phyloP scores from a whole-genome alignment of 495 filamentous ascomycete species.

The Staphylotrichum tortipilum region DNA sequence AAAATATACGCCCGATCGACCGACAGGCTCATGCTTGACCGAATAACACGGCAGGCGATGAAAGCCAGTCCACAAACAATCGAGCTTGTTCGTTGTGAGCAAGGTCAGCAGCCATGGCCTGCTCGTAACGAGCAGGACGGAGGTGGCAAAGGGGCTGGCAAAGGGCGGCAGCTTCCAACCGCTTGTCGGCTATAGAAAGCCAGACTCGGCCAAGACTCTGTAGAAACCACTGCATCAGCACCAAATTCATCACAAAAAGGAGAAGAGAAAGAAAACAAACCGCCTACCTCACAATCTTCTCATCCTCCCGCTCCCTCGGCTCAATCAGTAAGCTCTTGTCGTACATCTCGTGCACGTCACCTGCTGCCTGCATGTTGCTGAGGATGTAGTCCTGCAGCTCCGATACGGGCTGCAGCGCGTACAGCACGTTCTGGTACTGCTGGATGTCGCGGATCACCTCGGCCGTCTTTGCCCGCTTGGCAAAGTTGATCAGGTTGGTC shows the following conservation, averaged over 20 bases:
- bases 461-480: constrained; percentile 93
- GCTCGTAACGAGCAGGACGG: background rate
- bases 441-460: constrained; percentile 98
- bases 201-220: constrained; percentile 41
- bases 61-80: background rate
- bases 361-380: constrained; percentile 84
- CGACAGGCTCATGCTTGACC: too few species aligned
- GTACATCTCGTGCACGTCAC: constrained; percentile 97
- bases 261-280: background rate
- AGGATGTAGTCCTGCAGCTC: constrained; percentile 97
- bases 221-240: constrained; percentile 3
- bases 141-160: background rate
- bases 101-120: too few species aligned
- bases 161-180: too few species aligned
- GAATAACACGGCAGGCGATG: too few species aligned
- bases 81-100: too few species aligned
- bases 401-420: constrained; percentile 75
- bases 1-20: too few species aligned
- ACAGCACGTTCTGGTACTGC: constrained; percentile 94
- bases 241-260: background rate
- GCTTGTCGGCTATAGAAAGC: constrained; percentile 32
- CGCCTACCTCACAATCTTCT: constrained; percentile 57
- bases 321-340: constrained; percentile 87
- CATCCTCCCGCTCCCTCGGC: constrained; percentile 91
- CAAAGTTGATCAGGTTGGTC: constrained; percentile 94